These are phyloP conservation scores for Vigna nakashimae DNA, from an alignment of 306 rosid genomes.

Conservation along the genomic window DNA sequence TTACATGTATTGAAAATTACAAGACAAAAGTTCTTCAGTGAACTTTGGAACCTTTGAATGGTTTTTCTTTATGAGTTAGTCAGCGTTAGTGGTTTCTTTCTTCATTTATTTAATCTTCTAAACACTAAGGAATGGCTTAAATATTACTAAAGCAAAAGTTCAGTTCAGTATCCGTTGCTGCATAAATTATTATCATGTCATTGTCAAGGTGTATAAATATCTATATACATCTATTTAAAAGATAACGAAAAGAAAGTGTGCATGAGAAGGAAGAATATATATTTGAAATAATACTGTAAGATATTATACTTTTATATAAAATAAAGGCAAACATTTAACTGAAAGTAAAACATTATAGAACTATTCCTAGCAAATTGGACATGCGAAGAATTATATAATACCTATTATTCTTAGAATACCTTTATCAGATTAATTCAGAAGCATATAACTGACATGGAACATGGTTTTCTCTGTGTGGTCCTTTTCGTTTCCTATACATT, in stretches of 20 bases:
- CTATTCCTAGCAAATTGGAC: background rate
- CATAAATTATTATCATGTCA: slow-evolving; percentile 43
- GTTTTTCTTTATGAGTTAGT: slow-evolving; percentile 27
- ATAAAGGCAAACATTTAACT: background rate
- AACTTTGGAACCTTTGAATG: slow-evolving; percentile 56
- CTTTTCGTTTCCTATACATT: background rate
- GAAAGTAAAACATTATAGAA: slow-evolving; percentile 15
- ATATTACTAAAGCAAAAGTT: slow-evolving; percentile 52
- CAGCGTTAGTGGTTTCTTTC: slow-evolving; percentile 21
- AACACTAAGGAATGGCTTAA: slow-evolving; percentile 36
- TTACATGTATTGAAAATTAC: slow-evolving; percentile 41
- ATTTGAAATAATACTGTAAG: background rate
- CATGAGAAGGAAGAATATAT: background rate
- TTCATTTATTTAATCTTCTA: slow-evolving; percentile 18
- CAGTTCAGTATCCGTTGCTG: slow-evolving; percentile 34
- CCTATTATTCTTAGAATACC: no score
- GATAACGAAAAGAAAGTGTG: slow-evolving; percentile 15
- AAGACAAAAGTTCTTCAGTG: slow-evolving; percentile 36
- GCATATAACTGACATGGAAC: background rate
- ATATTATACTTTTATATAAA: no score
- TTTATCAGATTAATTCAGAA: background rate
- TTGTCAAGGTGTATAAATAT: slow-evolving; percentile 43
- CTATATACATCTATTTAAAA: slow-evolving; percentile 20
- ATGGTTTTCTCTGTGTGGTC: slow-evolving; percentile 5
- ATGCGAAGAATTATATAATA: background rate